Conservation (phyloP, 140 eudicot species). For the Ambrosia hybrid region DNA sequence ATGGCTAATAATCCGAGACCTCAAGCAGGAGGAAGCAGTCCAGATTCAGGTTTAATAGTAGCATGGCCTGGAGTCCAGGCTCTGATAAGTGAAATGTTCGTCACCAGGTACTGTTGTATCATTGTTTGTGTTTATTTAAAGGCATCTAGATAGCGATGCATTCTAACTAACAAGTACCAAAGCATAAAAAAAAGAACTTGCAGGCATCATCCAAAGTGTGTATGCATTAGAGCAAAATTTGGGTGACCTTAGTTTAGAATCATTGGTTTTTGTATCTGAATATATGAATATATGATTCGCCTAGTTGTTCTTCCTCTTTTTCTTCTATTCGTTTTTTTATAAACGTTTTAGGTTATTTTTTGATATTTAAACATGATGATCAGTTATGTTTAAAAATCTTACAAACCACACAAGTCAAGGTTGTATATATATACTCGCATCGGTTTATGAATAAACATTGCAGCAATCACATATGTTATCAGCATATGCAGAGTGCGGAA, state of each 20-base stretch:
- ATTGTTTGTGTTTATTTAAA: not conserved
- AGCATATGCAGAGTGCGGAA: too few relatives aligned
- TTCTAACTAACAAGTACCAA: not conserved
- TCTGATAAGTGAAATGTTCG: slow-evolving; percentile 7
- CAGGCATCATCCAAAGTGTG: slow-evolving; percentile 10
- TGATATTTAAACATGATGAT: too few relatives aligned
- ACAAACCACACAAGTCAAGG: too few relatives aligned
- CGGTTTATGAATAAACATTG: too few relatives aligned
- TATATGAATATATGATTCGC: too few relatives aligned
- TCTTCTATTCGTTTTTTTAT: too few relatives aligned
- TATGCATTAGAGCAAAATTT: slow-evolving; percentile 8
- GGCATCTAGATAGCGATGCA: not conserved
- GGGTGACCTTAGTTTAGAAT: slow-evolving; percentile 21
- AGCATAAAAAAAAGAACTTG: slow-evolving; percentile 4
- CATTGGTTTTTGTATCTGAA: slow-evolving; percentile 3
- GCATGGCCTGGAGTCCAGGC: slow-evolving; percentile 13
- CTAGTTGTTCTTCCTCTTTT: too few relatives aligned
- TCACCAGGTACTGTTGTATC: not conserved
- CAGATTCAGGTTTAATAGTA: slow-evolving; percentile 27
- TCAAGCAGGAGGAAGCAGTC: slow-evolving; percentile 23
- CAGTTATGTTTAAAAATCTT: too few relatives aligned
- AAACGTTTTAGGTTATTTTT: too few relatives aligned
- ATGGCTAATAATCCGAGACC: slow-evolving; percentile 38
- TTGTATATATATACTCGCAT: too few relatives aligned
- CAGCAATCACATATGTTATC: too few relatives aligned